A percentile compares a stretch with the other conserved stretches of the same genome.
phyloP scores from a whole-genome alignment of 805 yeast species.

The Tetrapisispora namnaoensis region DNA sequence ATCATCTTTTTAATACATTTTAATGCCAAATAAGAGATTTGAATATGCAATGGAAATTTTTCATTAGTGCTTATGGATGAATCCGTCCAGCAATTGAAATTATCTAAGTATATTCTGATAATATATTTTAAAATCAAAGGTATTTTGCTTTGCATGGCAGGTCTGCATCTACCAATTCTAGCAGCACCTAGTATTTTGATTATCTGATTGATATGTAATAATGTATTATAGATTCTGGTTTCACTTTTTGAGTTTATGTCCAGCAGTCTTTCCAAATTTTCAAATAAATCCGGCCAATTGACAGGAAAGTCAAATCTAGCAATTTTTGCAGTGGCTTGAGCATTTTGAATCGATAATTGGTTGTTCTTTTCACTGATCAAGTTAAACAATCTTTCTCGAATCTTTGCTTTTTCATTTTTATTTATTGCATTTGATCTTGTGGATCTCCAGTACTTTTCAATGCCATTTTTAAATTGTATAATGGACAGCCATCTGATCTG shows the following conservation, averaged over 20 bases:
- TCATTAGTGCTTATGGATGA: constrained; percentile 23
- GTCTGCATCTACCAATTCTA: constrained; percentile 72
- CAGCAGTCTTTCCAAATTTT: constrained; percentile 41
- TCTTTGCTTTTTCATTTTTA: constrained; percentile 60
- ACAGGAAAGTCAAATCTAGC: constrained; percentile 77
- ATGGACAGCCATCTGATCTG: constrained; percentile 79
- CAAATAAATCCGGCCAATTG: constrained; percentile 79
- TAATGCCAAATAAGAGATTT: constrained; percentile 66
- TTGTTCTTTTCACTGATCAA: constrained; percentile 59
- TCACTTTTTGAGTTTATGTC: constrained; percentile 37
- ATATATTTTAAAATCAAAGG: constrained; percentile 53
- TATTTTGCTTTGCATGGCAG: constrained; percentile 64
- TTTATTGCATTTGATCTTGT: constrained; percentile 45
- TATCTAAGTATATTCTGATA: constrained; percentile 46
- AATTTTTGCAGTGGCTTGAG: constrained; percentile 70
- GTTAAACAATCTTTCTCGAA: constrained; percentile 48
- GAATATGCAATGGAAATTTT: constrained; percentile 34
- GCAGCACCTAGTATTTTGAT: constrained; percentile 67
- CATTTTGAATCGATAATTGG: constrained; percentile 72
- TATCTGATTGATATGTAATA: constrained; percentile 65
- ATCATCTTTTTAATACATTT: constrained; percentile 66
- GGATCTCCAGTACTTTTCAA: constrained; percentile 77
- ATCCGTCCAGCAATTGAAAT: constrained; percentile 55
- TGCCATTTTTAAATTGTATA: constrained; percentile 80
- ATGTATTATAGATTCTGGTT: constrained; percentile 48